Evolutionary conservation across 805 yeast species (phyloP).

Genomic region (Kazachstania viticola): DNA sequence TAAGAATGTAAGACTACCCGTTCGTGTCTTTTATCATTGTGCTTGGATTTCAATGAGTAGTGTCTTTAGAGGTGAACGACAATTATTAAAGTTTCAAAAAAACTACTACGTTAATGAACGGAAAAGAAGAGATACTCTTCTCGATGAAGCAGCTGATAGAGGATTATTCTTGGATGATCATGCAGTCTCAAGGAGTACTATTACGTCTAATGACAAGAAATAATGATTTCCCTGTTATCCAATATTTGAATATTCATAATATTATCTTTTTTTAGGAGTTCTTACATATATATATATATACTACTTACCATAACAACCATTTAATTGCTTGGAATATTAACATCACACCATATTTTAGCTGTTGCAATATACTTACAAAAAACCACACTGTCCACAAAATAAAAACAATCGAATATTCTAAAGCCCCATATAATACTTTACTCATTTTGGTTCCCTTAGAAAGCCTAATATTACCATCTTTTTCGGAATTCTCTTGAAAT

Average conservation of each 20-base stretch:
- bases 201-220: not conserved
- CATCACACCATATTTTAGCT: slow-evolving; percentile 8
- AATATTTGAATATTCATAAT: too few species aligned
- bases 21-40: slow-evolving; percentile 31
- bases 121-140: slow-evolving; percentile 25
- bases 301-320: slow-evolving; percentile 19
- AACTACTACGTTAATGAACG: slow-evolving; percentile 26
- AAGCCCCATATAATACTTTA: slow-evolving; percentile 13
- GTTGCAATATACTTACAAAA: slow-evolving; percentile 14
- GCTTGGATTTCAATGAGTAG: slow-evolving; percentile 33
- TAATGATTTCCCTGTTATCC: too few species aligned
- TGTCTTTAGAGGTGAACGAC: slow-evolving; percentile 33
- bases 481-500: slow-evolving; percentile 24
- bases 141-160: slow-evolving; percentile 36
- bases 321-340: slow-evolving; percentile 10
- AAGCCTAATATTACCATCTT: slow-evolving; percentile 16
- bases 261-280: not conserved
- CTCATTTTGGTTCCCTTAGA: slow-evolving; percentile 16
- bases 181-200: slow-evolving; percentile 1
- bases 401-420: slow-evolving; percentile 21
- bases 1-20: slow-evolving; percentile 30
- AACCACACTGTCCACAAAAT: slow-evolving; percentile 24
- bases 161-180: slow-evolving; percentile 32
- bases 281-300: slow-evolving; percentile 1
- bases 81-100: slow-evolving; percentile 27